Evolutionary conservation across 2,329 filamentous ascomycete genomes (phyloP).

Genomic region (Alternaria sp.): DNA sequence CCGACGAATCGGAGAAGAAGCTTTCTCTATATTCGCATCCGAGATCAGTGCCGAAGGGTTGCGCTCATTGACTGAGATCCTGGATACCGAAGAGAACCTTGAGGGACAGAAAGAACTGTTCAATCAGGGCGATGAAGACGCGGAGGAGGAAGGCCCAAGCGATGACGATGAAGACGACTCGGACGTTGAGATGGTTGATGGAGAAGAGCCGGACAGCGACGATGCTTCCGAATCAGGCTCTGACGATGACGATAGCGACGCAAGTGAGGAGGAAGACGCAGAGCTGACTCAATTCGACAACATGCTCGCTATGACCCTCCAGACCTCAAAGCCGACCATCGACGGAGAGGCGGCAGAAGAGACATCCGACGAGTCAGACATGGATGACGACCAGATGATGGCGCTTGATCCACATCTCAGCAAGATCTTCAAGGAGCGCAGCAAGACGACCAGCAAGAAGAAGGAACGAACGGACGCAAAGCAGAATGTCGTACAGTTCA

Average conservation of each 20-base stretch:
- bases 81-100: slow-evolving; percentile 79
- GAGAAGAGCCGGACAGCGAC: slow-evolving; percentile 37
- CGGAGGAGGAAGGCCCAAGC: slow-evolving; percentile 50
- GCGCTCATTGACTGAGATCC: slow-evolving; percentile 69
- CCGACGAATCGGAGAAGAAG: slow-evolving; percentile 84
- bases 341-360: slow-evolving; percentile 67
- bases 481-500: slow-evolving; percentile 90
- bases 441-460: slow-evolving; percentile 70
- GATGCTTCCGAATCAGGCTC: slow-evolving; percentile 26
- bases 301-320: slow-evolving; percentile 77
- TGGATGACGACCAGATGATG: slow-evolving; percentile 97
- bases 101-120: slow-evolving; percentile 89
- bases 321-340: slow-evolving; percentile 63
- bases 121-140: slow-evolving; percentile 59
- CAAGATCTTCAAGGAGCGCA: slow-evolving; percentile 82
- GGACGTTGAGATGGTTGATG: slow-evolving; percentile 55
- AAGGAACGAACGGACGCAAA: slow-evolving; percentile 87
- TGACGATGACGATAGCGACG: slow-evolving; percentile 30
- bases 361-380: slow-evolving; percentile 71
- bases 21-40: slow-evolving; percentile 81
- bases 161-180: slow-evolving; percentile 56
- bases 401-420: slow-evolving; percentile 81
- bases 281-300: slow-evolving; percentile 71
- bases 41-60: slow-evolving; percentile 77
- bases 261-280: slow-evolving; percentile 51